A percentile compares a stretch with the other conserved stretches of the same genome.
These are phyloP conservation scores for Coemansia sp. DNA, from an alignment of 192 early-diverging fungal genomes.

Conservation along the genomic window DNA sequence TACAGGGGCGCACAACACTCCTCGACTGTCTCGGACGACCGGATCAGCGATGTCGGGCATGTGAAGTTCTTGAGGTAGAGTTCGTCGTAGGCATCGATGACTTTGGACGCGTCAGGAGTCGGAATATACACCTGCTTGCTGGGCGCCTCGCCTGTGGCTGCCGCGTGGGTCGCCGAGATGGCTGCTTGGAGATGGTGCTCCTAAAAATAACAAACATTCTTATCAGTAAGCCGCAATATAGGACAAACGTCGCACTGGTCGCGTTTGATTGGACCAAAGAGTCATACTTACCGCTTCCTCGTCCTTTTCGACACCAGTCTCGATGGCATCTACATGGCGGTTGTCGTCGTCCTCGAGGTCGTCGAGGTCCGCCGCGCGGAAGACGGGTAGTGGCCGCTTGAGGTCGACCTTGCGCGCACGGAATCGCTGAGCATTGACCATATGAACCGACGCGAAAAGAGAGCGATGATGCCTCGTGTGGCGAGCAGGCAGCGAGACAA, in stretches of 20 bases:
- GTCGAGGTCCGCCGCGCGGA: constrained; percentile 73
- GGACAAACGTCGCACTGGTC: not conserved
- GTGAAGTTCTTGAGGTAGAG: constrained; percentile 69
- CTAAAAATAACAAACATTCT: constrained; percentile 44
- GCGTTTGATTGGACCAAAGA: constrained; percentile 21
- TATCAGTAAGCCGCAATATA: constrained; percentile 11
- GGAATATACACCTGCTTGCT: constrained; percentile 75
- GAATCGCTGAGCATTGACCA: constrained; percentile 61
- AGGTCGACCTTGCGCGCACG: constrained; percentile 86
- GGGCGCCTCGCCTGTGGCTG: constrained; percentile 58
- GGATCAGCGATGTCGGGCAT: constrained; percentile 76
- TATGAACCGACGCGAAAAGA: constrained; percentile 10
- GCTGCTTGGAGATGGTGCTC: constrained; percentile 95
- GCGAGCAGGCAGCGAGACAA: not conserved
- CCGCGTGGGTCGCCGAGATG: constrained; percentile 73
- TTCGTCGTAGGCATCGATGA: constrained; percentile 63
- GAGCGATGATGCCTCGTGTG: not conserved
- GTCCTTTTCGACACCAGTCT: constrained; percentile 97
- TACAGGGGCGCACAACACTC: constrained; percentile 85
- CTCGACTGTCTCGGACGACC: constrained; percentile 84
- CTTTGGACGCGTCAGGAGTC: constrained; percentile 83
- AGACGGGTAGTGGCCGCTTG: constrained; percentile 80
- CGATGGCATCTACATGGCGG: constrained; percentile 54
- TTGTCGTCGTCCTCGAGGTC: constrained; percentile 81
- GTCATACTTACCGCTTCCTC: constrained; percentile 68